phyloP scores from a whole-genome alignment of 2,329 filamentous ascomycete species.

The Botrytis aclada region DNA sequence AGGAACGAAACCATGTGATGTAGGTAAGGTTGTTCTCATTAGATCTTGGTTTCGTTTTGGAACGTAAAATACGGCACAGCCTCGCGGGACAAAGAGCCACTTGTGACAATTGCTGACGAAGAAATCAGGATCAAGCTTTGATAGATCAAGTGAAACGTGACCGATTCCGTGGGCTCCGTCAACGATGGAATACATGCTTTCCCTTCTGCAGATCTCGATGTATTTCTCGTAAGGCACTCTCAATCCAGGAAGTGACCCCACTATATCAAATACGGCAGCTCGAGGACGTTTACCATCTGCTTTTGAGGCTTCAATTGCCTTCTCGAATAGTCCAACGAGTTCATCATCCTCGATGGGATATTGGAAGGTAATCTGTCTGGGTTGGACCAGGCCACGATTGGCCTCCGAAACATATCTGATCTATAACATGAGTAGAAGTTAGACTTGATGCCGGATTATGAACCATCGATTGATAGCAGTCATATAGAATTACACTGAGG shows the following conservation, averaged over 20 bases:
- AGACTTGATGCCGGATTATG: neutral
- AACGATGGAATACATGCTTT: slow-evolving; percentile 63
- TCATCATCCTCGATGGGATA: slow-evolving; percentile 71
- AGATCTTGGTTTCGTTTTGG: slow-evolving; percentile 71
- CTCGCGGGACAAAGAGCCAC: slow-evolving; percentile 81
- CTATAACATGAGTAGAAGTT: neutral
- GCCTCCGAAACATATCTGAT: slow-evolving; percentile 67
- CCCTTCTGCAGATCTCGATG: slow-evolving; percentile 59
- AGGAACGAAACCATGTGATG: slow-evolving; percentile 73
- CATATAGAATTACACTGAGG: neutral
- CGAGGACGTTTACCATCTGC: slow-evolving; percentile 59
- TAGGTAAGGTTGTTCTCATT: slow-evolving; percentile 72
- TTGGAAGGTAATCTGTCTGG: slow-evolving; percentile 55
- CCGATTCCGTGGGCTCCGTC: slow-evolving; percentile 87
- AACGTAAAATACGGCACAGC: slow-evolving; percentile 78
- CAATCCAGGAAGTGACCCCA: slow-evolving; percentile 75
- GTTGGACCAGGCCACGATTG: slow-evolving; percentile 43
- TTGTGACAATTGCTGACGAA: slow-evolving; percentile 86
- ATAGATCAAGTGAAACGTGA: slow-evolving; percentile 69
- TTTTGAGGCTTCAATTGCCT: slow-evolving; percentile 52
- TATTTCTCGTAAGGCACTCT: slow-evolving; percentile 74
- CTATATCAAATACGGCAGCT: slow-evolving; percentile 74
- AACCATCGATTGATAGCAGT: neutral
- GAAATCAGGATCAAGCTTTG: slow-evolving; percentile 72
- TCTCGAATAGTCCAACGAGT: slow-evolving; percentile 59